Base-by-base conservation (phyloP, 1,284 basidiomycete genomes). In the Tilletia horrida region DNA sequence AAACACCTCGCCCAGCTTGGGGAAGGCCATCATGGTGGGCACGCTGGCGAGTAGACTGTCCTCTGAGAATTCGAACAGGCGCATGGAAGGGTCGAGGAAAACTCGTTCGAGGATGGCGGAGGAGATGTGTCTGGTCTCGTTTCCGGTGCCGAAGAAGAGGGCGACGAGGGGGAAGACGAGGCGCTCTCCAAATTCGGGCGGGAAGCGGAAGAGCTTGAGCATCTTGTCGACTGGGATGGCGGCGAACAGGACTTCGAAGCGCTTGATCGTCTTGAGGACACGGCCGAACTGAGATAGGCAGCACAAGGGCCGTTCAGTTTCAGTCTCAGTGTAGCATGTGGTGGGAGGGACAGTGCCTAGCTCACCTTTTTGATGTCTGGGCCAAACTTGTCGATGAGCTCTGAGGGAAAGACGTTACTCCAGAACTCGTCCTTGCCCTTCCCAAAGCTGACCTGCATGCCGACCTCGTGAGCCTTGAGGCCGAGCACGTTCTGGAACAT, bases 91-190 rank as follows among this genome's bases (percentile, higher is more conserved):
- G 67, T 87, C 86, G 76, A 85, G 84, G 75, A 88, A 88, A 13
- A 88, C 85, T 0, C 86, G 84, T 69, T 86, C 86, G 40, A 88
- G 77, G 43, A 87, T 88, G 21, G 86, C 85, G n/a, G 83, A 84
- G 0, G 85, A 86, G 59, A 88, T 85, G 73, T 86, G 86, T 18
- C 86, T 86, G 2, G 86, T 88, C 72, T 87, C 86, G 71, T 88
- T 88, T 1, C 87, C 86, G n/a, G 86, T 87, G 21, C 86, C 86
- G 85, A 87, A 81, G 80, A 87, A 88, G 44, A 88, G 82, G 0
- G 86, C 86, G 9, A 86, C 85, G 13, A 87, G 83, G 2, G 87
- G 86, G 69, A 85, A 87, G 6, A 88, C 85, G 82, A 87, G 86
- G 44, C 84, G 82, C 69, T 88, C 86, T 2, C 86, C 86, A 72